Percentiles rank a stretch among this genome's conserved stretches.
Conservation (phyloP, 495 filamentous ascomycete species). For the Copromyces sp. region DNA sequence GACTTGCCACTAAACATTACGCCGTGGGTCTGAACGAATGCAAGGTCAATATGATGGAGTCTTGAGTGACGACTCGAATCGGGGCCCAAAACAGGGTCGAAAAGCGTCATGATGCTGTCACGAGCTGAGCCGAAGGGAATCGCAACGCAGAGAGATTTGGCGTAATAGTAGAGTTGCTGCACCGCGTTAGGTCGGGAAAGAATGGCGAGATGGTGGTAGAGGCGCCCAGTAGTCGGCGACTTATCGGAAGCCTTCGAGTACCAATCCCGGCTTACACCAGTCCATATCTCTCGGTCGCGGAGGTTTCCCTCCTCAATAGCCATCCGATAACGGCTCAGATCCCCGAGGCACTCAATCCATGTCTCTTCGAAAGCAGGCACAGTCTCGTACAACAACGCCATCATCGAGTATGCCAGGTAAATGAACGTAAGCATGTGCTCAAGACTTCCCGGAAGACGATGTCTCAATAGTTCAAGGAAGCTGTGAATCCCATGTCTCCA, state of each 20-base stretch:
- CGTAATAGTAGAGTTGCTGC: slow-evolving; percentile 68
- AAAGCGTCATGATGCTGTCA: slow-evolving; percentile 61
- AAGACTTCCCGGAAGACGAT: slow-evolving; percentile 55
- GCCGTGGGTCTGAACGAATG: slow-evolving; percentile 56
- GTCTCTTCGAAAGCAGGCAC: slow-evolving; percentile 69
- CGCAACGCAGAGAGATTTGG: slow-evolving; percentile 37
- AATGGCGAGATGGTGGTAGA: slow-evolving; percentile 82
- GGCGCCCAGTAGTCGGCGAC: slow-evolving; percentile 56
- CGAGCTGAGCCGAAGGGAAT: slow-evolving; percentile 51
- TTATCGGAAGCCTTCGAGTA: slow-evolving; percentile 69
- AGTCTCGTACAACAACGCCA: slow-evolving; percentile 67
- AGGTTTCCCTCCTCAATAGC: slow-evolving; percentile 66
- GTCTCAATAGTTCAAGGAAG: slow-evolving; percentile 63
- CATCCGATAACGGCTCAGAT: slow-evolving; percentile 58
- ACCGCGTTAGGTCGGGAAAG: slow-evolving; percentile 63
- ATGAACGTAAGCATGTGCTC: slow-evolving; percentile 80
- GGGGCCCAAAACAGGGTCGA: slow-evolving; percentile 51
- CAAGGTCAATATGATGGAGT: slow-evolving; percentile 25
- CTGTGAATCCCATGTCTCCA: slow-evolving; percentile 57
- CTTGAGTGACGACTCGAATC: slow-evolving; percentile 12
- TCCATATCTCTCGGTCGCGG: slow-evolving; percentile 69
- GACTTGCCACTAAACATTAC: slow-evolving; percentile 51
- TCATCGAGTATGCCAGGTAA: slow-evolving; percentile 71
- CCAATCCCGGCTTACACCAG: slow-evolving; percentile 65
- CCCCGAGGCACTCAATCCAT: slow-evolving; percentile 86